Evolutionary conservation across 257 asterid genomes (phyloP), one percentile per base, ranked within the genome.

Genomic region (Echium plantagineum): DNA sequence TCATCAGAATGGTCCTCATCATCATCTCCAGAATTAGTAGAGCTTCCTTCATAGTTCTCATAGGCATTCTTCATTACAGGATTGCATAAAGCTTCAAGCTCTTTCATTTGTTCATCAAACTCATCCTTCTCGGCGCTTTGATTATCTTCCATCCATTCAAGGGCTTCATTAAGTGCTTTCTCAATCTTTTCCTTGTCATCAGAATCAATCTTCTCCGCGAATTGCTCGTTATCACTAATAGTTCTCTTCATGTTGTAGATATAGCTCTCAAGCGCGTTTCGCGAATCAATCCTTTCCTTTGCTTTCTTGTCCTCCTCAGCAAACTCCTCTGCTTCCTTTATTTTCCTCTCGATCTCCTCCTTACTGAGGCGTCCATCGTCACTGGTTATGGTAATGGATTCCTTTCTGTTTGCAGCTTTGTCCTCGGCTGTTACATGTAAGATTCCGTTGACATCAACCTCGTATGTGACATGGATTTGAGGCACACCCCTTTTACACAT

Each of bases 361-460:
- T 54, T 30, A 31, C 66, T 67, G 2, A 61, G 62, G 32, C 71
- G 62, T 4, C 58, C 35, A 47, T 67, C 55, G 24, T 67, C 66
- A 9, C 61, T 69, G 52, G 64, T 68, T 59, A 68, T 68, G 55
- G 73, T 68, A 48, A 68, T 62, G 16, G 67, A 61, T 55, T 67
- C 52, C 0, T 61, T 31, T 15, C 62, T 67, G 62, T 67, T 67
- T 38, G 72, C 67, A 19, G 68, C 73, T 35, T 68, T 62, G 60
- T 68, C 73, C 58, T 55, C 63, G 9, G 73, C 73, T 30, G 58
- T 68, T 3, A 68, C 73, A 4, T 68, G 59, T 47, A 68, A 15
- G 20, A 61, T 68, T 7, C 73, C 73, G 48, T 62, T 55, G 13
- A 28, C 72, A 48, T 67, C 67, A 24, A 61, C 46, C 57, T 61